Evolutionary conservation across 352 stramenopile species (phyloP).

Genomic region (Phytopythium montanum): DNA sequence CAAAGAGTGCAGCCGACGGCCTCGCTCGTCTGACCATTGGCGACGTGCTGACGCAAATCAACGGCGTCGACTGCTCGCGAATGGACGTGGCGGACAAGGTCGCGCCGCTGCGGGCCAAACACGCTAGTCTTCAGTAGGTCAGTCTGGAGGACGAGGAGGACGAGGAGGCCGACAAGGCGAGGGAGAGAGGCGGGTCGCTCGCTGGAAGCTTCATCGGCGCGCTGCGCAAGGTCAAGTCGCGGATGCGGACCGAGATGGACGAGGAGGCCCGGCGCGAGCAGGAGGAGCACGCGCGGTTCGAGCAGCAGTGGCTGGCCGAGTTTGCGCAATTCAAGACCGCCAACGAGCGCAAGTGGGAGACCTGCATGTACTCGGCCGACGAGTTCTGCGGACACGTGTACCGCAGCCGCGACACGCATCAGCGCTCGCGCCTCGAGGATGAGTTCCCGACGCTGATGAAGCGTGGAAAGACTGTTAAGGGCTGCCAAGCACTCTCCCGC

Average conservation of each 20-base stretch:
- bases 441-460: constrained; percentile 60
- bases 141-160: background rate
- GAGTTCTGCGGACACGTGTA: constrained; percentile 68
- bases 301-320: constrained; percentile 54
- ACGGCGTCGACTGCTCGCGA: constrained; percentile 18
- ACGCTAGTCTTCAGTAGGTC: constrained; percentile 27
- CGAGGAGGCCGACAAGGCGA: background rate
- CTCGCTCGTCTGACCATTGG: constrained; percentile 26
- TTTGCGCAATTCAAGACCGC: constrained; percentile 45
- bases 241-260: constrained; percentile 51
- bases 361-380: constrained; percentile 60
- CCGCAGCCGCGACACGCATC: constrained; percentile 40
- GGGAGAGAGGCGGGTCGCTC: constrained; percentile 15
- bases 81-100: constrained; percentile 24
- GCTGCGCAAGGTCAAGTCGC: constrained; percentile 51
- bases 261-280: constrained; percentile 32
- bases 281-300: constrained; percentile 41
- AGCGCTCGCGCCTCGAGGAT: constrained; percentile 35
- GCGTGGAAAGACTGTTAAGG: constrained; percentile 33
- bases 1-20: background rate
- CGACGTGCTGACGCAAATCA: constrained; percentile 31
- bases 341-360: constrained; percentile 54
- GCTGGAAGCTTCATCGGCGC: constrained; percentile 43
- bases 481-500: constrained; percentile 19
- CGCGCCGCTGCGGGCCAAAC: constrained; percentile 30